Evolutionary conservation across 2,329 filamentous ascomycete genomes (phyloP).

Genomic region (Monosporascus sp.): DNA sequence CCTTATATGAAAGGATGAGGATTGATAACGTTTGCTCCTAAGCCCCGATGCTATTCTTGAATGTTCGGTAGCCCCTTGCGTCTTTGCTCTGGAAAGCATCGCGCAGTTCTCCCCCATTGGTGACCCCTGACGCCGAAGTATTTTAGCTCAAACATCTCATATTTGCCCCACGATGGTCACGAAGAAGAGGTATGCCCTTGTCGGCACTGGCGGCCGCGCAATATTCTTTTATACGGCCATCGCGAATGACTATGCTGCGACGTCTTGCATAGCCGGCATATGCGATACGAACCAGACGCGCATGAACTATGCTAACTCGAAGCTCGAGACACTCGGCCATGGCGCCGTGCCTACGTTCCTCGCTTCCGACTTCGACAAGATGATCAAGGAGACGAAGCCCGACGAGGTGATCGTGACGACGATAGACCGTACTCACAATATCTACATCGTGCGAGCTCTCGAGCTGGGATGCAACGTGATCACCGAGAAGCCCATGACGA

Average conservation of each 20-base stretch:
- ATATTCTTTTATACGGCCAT: slow-evolving; percentile 58
- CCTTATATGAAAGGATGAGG: too few species aligned
- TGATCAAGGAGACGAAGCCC: slow-evolving; percentile 52
- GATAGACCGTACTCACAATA: slow-evolving; percentile 57
- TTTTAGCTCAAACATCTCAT: too few species aligned
- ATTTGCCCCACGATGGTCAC: slow-evolving; percentile 10
- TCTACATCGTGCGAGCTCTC: slow-evolving; percentile 55
- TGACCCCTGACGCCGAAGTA: not conserved
- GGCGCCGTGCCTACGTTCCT: slow-evolving; percentile 47
- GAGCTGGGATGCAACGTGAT: slow-evolving; percentile 56
- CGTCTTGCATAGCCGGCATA: slow-evolving; percentile 48
- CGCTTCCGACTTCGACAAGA: slow-evolving; percentile 51
- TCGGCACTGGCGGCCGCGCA: slow-evolving; percentile 57
- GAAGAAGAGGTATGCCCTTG: slow-evolving; percentile 46
- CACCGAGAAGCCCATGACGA: slow-evolving; percentile 64
- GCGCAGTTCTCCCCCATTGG: not conserved
- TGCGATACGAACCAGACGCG: slow-evolving; percentile 59
- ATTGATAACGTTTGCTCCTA: too few species aligned
- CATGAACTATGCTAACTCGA: slow-evolving; percentile 50
- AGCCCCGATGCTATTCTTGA: too few species aligned
- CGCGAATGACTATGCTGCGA: slow-evolving; percentile 44
- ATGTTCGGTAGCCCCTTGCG: too few species aligned
- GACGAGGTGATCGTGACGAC: slow-evolving; percentile 61
- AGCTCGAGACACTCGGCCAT: slow-evolving; percentile 42
- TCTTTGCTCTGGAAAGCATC: too few species aligned